phyloP scores from a whole-genome alignment of 495 filamentous ascomycete genomes.

The Lindgomyces ingoldianus region DNA sequence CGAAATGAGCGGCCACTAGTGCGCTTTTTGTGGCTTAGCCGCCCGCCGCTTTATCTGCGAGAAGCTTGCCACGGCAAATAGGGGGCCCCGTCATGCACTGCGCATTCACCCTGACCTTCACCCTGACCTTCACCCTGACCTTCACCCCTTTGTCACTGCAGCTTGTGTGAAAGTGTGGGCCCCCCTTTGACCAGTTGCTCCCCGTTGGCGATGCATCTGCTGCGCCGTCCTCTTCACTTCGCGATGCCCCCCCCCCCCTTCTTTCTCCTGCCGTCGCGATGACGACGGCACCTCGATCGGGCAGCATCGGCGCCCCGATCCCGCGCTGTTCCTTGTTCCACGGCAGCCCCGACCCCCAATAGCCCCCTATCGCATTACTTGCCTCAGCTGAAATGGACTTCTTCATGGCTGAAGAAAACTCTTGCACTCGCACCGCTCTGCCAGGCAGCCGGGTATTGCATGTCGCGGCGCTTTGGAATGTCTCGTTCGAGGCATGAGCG shows the following conservation, averaged over 20 bases:
- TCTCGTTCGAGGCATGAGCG: neutral
- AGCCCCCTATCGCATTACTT: neutral
- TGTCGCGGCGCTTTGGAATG: neutral
- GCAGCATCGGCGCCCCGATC: slow-evolving; percentile 3
- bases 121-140: no score
- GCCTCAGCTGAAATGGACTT: neutral
- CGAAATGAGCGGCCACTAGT: no score
- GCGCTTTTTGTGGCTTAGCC: no score
- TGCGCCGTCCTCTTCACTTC: neutral
- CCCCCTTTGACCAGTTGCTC: no score
- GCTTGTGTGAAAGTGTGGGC: no score
- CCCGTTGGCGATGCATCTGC: neutral
- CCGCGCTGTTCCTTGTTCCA: neutral
- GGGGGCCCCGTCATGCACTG: no score
- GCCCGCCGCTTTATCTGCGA: no score
- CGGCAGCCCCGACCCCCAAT: neutral
- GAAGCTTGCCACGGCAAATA: no score
- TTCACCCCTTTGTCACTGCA: no score
- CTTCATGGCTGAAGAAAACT: neutral
- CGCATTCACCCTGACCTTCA: no score
- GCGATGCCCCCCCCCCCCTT: neutral
- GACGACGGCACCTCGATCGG: neutral
- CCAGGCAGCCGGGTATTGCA: neutral
- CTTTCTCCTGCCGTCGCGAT: neutral
- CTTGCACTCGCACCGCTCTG: neutral